Conservation (phyloP, 768 basidiomycete species). For the Gloeophyllum trabeum region DNA sequence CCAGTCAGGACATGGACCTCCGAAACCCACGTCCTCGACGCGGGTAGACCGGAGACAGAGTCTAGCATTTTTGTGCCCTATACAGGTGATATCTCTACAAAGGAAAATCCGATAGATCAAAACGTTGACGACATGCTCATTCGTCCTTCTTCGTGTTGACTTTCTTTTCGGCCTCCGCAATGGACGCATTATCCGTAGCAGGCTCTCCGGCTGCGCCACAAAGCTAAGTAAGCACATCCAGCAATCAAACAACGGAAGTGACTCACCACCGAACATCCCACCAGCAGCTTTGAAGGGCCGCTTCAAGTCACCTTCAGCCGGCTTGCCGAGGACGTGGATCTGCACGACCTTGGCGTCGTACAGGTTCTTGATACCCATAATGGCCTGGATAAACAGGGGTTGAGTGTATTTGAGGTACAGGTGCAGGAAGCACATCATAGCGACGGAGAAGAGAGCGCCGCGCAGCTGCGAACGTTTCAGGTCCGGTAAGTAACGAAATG, state of each 20-base stretch:
- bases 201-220: slow-evolving; percentile 29
- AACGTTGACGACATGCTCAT: too few relatives aligned
- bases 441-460: slow-evolving; percentile 59
- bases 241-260: background rate
- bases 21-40: too few relatives aligned
- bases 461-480: too few relatives aligned
- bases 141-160: slow-evolving; percentile 68
- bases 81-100: too few relatives aligned
- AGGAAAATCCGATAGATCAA: too few relatives aligned
- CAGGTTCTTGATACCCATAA: slow-evolving; percentile 90
- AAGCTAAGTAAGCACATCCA: background rate
- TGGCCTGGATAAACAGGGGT: slow-evolving; percentile 87
- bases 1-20: too few relatives aligned
- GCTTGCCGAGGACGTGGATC: slow-evolving; percentile 72
- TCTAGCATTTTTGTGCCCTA: too few relatives aligned
- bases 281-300: slow-evolving; percentile 74
- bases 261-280: slow-evolving; percentile 62
- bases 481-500: too few relatives aligned
- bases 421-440: slow-evolving; percentile 91
- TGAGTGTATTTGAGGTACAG: slow-evolving; percentile 92
- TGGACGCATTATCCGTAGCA: slow-evolving; percentile 75
- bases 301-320: slow-evolving; percentile 78
- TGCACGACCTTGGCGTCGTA: slow-evolving; percentile 80
- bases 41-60: too few relatives aligned
- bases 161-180: slow-evolving; percentile 84